Evolutionary conservation across 139 green algal species (phyloP).

Genomic region (Chlorella sp.): DNA sequence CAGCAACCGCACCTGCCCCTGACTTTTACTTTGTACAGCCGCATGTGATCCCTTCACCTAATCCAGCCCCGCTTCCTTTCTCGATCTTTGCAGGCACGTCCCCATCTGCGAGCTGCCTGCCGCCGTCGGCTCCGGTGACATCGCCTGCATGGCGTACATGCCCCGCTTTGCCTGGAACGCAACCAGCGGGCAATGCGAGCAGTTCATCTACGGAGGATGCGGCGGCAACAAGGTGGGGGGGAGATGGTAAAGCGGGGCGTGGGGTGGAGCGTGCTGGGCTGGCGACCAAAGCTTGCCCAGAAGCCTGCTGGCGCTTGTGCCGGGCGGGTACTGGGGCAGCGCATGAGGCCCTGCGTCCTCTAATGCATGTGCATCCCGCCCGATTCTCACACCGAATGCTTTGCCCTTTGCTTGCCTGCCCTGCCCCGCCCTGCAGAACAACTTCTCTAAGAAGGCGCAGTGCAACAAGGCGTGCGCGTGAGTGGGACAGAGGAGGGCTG

Average conservation of each 20-base stretch:
- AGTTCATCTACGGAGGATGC: constrained; percentile 2
- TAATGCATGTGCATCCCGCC: too few relatives aligned
- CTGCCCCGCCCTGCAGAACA: not conserved
- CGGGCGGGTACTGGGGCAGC: too few relatives aligned
- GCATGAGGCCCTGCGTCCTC: too few relatives aligned
- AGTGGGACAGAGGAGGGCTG: too few relatives aligned
- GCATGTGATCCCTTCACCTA: not conserved
- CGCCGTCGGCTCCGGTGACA: not conserved
- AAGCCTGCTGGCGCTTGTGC: too few relatives aligned
- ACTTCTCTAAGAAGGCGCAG: not conserved
- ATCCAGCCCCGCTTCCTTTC: not conserved
- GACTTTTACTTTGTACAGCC: not conserved
- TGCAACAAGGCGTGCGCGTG: not conserved
- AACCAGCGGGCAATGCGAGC: not conserved
- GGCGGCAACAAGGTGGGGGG: not conserved
- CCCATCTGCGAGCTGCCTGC: not conserved
- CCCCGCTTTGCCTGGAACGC: not conserved
- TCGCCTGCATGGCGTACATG: constrained; percentile 3
- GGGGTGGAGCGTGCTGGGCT: too few relatives aligned
- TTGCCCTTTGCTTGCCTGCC: too few relatives aligned
- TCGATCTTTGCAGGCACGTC: not conserved
- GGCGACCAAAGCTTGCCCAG: too few relatives aligned
- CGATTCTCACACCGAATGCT: too few relatives aligned
- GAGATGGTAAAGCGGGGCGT: too few relatives aligned
- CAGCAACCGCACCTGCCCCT: too few relatives aligned